Base-by-base conservation (phyloP, 805 yeast species). In the Myxozyma melibiosi region DNA sequence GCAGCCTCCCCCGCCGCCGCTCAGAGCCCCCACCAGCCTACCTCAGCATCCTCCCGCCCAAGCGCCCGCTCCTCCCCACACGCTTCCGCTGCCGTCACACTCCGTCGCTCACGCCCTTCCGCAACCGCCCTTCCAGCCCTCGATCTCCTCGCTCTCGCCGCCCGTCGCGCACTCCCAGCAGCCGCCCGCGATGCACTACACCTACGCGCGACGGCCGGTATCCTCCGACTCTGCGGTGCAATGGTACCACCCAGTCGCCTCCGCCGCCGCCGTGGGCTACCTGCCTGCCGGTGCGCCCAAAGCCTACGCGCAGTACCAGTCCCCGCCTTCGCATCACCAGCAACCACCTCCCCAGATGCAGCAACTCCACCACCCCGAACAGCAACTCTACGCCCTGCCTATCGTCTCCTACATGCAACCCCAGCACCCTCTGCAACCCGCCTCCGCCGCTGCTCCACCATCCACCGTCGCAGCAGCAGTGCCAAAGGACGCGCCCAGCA, bases 201-300 rank as follows among this genome's bases (percentile, higher is more conserved):
- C 50, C 13, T 45, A 45, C 40, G 5, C 48, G 1, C 14, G 9
- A 7, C 39, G 5, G 39, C 24, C 37, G 11, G n/a, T 16, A n/a
- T 18, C 38, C n/a, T 11, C 18, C 43, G 16, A 20, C 39, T 7
- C 45, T 4, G 16, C 16, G 7, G 24, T 16, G 7, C 41, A 22
- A 9, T 34, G 33, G 40, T 14, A 35, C 39, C 39, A 35, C 39
- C 39, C 39, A 35, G 8, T 7, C 39, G 16, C n/a, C 14, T 16
- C 48, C 46, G 41, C 54, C 41, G 18, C 48, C 41, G 47, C 51
- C 13, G 34, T 20, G 16, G 49, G 13, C 49, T 18, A 5, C 24
- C n/a, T 6, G 34, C 39, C 3, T 6, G 33, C 22, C 31, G 16
- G 20, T 7, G 28, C 16, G 3, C 27, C n/a, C 6, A 45, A 45